A percentile compares a stretch with the other conserved stretches of the same genome.
Evolutionary conservation across 805 yeast genomes (phyloP).

Genomic region (Metschnikowia lachancei): DNA sequence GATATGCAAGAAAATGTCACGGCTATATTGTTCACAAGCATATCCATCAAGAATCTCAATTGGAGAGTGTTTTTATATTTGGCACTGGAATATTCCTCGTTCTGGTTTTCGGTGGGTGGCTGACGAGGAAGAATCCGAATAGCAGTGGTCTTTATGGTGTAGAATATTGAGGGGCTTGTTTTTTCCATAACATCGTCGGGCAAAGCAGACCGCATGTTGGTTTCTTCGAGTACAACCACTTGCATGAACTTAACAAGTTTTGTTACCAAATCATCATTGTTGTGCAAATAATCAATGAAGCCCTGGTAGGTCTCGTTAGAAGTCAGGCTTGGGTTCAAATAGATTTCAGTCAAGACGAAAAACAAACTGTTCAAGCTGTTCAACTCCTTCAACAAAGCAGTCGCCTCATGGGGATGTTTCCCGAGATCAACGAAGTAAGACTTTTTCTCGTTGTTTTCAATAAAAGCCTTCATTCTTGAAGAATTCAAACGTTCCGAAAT

Average conservation of each 20-base stretch:
- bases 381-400: slow-evolving; percentile 33
- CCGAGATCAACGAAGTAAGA: slow-evolving; percentile 41
- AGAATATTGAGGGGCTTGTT: slow-evolving; percentile 36
- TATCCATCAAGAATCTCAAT: slow-evolving; percentile 48
- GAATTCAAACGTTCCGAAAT: slow-evolving; percentile 27
- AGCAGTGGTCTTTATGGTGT: slow-evolving; percentile 27
- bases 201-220: slow-evolving; percentile 44
- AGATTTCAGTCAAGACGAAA: slow-evolving; percentile 54
- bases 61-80: slow-evolving; percentile 63
- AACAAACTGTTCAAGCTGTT: slow-evolving; percentile 45
- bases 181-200: slow-evolving; percentile 48
- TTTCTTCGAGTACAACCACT: slow-evolving; percentile 58
- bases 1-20: slow-evolving; percentile 43
- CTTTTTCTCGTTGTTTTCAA: slow-evolving; percentile 25
- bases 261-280: slow-evolving; percentile 28
- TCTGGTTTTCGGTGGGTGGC: slow-evolving; percentile 33
- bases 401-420: slow-evolving; percentile 26
- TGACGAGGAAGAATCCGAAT: slow-evolving; percentile 44
- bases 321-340: slow-evolving; percentile 50
- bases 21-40: slow-evolving; percentile 46
- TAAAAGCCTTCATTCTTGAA: slow-evolving; percentile 28
- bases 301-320: slow-evolving; percentile 45
- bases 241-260: slow-evolving; percentile 47
- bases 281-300: slow-evolving; percentile 29
- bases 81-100: slow-evolving; percentile 45